Conservation (phyloP, 305 asterid genomes). For the Fraxinus greggii region DNA sequence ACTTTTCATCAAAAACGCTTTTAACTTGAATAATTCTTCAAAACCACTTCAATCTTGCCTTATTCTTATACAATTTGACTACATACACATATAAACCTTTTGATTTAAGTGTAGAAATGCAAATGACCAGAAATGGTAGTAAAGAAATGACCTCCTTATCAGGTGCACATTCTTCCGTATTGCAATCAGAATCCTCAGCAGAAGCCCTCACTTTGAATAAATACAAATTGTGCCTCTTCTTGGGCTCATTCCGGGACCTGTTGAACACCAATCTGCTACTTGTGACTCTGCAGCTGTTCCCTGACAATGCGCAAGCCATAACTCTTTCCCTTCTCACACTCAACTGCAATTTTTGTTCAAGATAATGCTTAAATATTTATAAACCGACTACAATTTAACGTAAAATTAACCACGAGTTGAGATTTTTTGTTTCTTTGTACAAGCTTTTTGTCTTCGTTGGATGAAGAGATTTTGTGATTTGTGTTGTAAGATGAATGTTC, state of each 20-base stretch:
- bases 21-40: not conserved
- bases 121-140: not conserved
- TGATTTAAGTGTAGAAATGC: not conserved
- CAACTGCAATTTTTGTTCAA: not conserved
- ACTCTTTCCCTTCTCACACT: not conserved
- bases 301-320: conserved; percentile 44
- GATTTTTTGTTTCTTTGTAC: not conserved
- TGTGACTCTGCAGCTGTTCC: conserved; percentile 36
- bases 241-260: conserved; percentile 27
- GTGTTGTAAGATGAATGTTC: not conserved
- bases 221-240: conserved; percentile 34
- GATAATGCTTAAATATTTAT: too few species aligned
- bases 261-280: conserved; percentile 40
- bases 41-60: not conserved
- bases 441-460: not conserved
- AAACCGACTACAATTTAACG: not conserved
- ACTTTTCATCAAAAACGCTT: not conserved
- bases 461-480: not conserved
- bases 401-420: not conserved
- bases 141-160: conserved; percentile 72
- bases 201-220: conserved; percentile 43
- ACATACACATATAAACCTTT: not conserved
- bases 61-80: not conserved
- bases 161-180: conserved; percentile 87
- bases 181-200: conserved; percentile 64